Evolutionary conservation across 2,329 filamentous ascomycete genomes (phyloP).

Genomic region (Triangularia verruculosa): DNA sequence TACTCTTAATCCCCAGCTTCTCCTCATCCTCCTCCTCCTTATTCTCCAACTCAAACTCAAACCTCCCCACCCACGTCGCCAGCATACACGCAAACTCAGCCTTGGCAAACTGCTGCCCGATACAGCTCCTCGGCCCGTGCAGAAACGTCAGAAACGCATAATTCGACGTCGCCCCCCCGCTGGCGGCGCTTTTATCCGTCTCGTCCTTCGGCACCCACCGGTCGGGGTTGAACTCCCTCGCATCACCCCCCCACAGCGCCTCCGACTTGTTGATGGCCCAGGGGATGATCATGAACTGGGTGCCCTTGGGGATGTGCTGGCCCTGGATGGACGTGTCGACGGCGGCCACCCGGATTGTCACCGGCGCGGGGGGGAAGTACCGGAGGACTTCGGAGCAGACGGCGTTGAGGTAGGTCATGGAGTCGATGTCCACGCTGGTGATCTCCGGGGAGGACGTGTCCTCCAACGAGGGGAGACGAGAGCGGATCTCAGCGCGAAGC

Average conservation of each 20-base stretch:
- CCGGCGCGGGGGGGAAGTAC: slow-evolving; percentile 66
- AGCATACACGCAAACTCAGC: slow-evolving; percentile 83
- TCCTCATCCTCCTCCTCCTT: slow-evolving; percentile 63
- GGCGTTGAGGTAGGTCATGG: slow-evolving; percentile 75
- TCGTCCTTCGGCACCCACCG: slow-evolving; percentile 59
- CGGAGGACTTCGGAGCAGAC: slow-evolving; percentile 76
- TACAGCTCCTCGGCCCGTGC: slow-evolving; percentile 82
- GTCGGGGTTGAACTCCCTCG: slow-evolving; percentile 72
- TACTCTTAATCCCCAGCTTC: slow-evolving; percentile 64
- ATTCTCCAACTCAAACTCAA: slow-evolving; percentile 59
- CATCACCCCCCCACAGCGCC: slow-evolving; percentile 73
- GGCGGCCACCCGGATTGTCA: slow-evolving; percentile 65
- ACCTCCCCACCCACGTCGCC: slow-evolving; percentile 72
- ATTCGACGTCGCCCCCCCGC: slow-evolving; percentile 71
- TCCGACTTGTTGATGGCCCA: slow-evolving; percentile 68
- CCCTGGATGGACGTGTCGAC: slow-evolving; percentile 64
- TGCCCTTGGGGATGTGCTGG: slow-evolving; percentile 66
- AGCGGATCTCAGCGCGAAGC: slow-evolving; percentile 66
- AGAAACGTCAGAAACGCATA: slow-evolving; percentile 79
- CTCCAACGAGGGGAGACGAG: slow-evolving; percentile 52
- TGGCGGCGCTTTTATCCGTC: slow-evolving; percentile 46
- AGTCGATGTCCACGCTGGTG: slow-evolving; percentile 60
- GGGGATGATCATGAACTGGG: slow-evolving; percentile 61
- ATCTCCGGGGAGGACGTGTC: slow-evolving; percentile 34
- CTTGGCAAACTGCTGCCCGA: slow-evolving; percentile 76